phyloP scores from a whole-genome alignment of 192 early-diverging fungal species.

The Chytriomyces hyalinus region DNA sequence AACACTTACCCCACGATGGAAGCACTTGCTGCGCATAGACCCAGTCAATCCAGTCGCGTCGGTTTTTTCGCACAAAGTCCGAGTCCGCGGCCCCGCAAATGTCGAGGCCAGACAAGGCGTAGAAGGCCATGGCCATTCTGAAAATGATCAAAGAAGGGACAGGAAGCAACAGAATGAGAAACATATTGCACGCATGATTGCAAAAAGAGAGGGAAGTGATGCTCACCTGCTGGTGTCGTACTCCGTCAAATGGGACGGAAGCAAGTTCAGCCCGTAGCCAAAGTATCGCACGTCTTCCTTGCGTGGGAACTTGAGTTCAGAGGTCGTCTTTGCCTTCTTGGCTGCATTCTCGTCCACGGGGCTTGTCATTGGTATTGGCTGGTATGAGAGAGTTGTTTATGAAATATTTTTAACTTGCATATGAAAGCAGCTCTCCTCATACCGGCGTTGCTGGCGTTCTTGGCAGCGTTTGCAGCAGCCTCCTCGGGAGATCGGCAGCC shows the following conservation, averaged over 20 bases:
- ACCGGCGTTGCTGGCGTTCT: neutral
- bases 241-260: slow-evolving; percentile 72
- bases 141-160: too few species aligned
- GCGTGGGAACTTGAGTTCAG: slow-evolving; percentile 8
- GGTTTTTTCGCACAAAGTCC: slow-evolving; percentile 56
- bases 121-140: slow-evolving; percentile 89
- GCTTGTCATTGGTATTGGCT: too few species aligned
- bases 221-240: slow-evolving; percentile 74
- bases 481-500: slow-evolving; percentile 74
- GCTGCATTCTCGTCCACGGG: too few species aligned
- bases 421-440: too few species aligned
- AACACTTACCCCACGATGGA: slow-evolving; percentile 24
- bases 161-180: neutral
- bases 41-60: slow-evolving; percentile 86
- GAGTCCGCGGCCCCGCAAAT: slow-evolving; percentile 74
- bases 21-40: slow-evolving; percentile 89
- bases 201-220: neutral
- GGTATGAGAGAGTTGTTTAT: too few species aligned
- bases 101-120: slow-evolving; percentile 81
- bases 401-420: too few species aligned
- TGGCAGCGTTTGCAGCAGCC: slow-evolving; percentile 18
- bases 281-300: slow-evolving; percentile 77
- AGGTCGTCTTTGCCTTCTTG: too few species aligned
- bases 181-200: neutral
- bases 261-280: slow-evolving; percentile 65